Evolutionary conservation across 2,329 filamentous ascomycete genomes (phyloP), one percentile per base, ranked within the genome.

Genomic region (Alternaria novae-zelandiae): DNA sequence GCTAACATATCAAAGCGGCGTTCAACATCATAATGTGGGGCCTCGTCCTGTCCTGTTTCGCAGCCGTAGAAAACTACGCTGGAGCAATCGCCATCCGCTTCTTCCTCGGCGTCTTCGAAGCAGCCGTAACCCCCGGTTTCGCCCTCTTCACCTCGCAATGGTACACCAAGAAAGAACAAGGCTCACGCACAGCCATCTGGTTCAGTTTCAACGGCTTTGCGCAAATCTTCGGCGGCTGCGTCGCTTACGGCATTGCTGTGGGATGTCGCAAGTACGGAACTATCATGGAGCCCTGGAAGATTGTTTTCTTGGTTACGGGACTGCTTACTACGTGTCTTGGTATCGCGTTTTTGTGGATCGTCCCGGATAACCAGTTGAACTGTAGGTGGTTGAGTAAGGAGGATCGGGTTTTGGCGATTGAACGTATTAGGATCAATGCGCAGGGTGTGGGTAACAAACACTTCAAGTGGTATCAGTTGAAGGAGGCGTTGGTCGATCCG

Each of bases 401-500:
- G 49, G 92, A 95, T 68, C 87, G 88, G 12, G 76, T 88, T 0
- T 83, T 93, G 45, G 90, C 90, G 0, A 82, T 94, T 25, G 91
- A 93, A 66, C 85, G 92, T 0, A 87, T 95, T 6, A 85, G 91
- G 0, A 84, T 88, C 21, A 95, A 95, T 70, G 88, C 93, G 74
- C 92, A 92, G 63, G 92, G 92, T 0, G 89, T 91, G 15, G 90
- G 89, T 2, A 91, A 88, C 64, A 88, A 89, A 67, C 85, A 91
- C 65, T 91, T 90, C 79, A 91, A 91, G 66, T 83, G 85, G 80
- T 84, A 86, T 21, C 92, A 96, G 66, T 82, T 91, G 1, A 82
- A 86, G 15, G 87, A 89, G 68, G 86, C 87, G 0, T 70, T 89
- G 7, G 61, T 81, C 5, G 87, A 89, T 66, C 87, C 87, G 0